Evolutionary conservation across 192 early-diverging fungal genomes (phyloP), one percentile per base, ranked within the genome.

Genomic region (Globomyces pollinis-pini): DNA sequence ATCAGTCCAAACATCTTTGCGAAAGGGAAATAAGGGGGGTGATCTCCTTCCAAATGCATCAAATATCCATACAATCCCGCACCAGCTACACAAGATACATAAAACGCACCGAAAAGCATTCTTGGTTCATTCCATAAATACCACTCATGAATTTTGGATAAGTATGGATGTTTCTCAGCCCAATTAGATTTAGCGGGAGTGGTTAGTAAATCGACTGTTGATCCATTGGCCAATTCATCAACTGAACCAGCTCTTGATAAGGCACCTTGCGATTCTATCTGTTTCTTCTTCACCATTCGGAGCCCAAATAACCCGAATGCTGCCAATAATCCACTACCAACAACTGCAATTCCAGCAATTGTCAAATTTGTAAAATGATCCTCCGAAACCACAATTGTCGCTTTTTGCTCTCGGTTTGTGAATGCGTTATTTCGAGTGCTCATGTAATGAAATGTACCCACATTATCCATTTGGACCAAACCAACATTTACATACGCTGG

Each of bases 1-100:
- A 59, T 61, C 51, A 67, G 67, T 4, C 68, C 68, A 49, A 70
- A 70, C 0, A 63, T 64, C 31, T 70, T 70, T 1, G 68, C 68
- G 33, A 41, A 58, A 2, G 68, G 59, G 34, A 55, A 67, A 53
- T 66, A 70, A 11, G 64, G 64, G 6, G 62, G 64, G 7, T 33
- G 28, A 23, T 56, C 43, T 2, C 15, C 34, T 34, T 20, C 31
- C 20, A 49, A 1, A 29, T 55, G 59, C 0, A 59, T 34, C 0
- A 36, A 41, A 44, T 61, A 69, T 12, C 68, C 68, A 29, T 65
- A 69, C 16, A 69, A 23, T 64, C 68, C 68, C 0, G 60, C 47
- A 2, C 38, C 64, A 21, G 38, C 38, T 54, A 62, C 61, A 32
- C 50, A 57, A 29, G 41, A 23, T 3, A 28, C 15, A 44, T 53